phyloP scores from a whole-genome alignment of 768 basidiomycete species.

The Trametes cubensis region DNA sequence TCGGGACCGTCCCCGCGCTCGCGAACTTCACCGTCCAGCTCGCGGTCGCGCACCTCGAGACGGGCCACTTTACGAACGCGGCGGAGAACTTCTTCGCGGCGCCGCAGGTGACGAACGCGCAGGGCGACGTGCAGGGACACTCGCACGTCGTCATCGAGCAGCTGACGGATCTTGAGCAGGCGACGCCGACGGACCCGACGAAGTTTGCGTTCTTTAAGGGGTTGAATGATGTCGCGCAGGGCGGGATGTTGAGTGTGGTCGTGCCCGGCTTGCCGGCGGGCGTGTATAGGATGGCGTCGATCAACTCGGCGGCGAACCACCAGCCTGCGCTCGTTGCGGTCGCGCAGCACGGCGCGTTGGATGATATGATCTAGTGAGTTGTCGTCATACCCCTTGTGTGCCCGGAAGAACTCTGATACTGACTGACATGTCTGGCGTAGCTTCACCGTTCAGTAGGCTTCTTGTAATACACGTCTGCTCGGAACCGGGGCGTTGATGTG shows the following conservation, averaged over 20 bases:
- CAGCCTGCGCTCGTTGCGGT: constrained; percentile 44
- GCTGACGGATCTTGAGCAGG: constrained; percentile 46
- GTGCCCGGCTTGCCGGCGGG: constrained; percentile 48
- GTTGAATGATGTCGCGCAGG: constrained; percentile 45
- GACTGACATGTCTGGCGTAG: too few relatives aligned
- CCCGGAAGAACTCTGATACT: too few relatives aligned
- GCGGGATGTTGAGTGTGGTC: constrained; percentile 48
- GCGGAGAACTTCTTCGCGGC: constrained; percentile 54
- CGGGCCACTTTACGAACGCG: constrained; percentile 65
- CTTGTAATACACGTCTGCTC: too few relatives aligned
- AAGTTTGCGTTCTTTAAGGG: constrained; percentile 71
- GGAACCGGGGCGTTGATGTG: too few relatives aligned
- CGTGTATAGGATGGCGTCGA: constrained; percentile 44
- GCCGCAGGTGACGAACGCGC: constrained; percentile 51
- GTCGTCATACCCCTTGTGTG: background rate
- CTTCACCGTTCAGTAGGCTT: too few relatives aligned
- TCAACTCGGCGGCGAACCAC: constrained; percentile 53
- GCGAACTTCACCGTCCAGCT: constrained; percentile 57
- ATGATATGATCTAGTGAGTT: constrained; percentile 45
- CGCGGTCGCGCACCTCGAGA: constrained; percentile 47
- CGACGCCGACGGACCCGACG: constrained; percentile 48
- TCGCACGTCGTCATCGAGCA: constrained; percentile 58
- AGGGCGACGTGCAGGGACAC: constrained; percentile 53
- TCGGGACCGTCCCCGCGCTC: constrained; percentile 48
- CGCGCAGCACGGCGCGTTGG: constrained; percentile 47